A percentile compares a stretch with the other conserved stretches of the same genome.
phyloP scores from a whole-genome alignment of 2,329 filamentous ascomycete genomes.

The Magnaporthiopsis rhizophila region DNA sequence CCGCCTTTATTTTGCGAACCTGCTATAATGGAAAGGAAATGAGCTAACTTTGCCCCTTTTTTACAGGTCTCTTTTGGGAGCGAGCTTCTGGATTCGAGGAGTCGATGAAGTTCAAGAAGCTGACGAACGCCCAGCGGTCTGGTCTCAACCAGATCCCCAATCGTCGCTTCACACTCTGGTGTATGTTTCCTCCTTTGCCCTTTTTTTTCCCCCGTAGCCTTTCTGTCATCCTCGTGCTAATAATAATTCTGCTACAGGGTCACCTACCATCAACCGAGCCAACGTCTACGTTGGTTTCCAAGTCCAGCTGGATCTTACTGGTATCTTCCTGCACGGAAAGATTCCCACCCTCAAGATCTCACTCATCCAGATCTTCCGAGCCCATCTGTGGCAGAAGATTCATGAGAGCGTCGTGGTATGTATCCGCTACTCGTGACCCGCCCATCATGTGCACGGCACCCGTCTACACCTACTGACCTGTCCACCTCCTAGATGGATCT shows the following conservation, averaged over 20 bases:
- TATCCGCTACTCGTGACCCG: not conserved
- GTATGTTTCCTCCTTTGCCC: not conserved
- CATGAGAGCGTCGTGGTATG: slow-evolving; percentile 81
- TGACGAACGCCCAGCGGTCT: slow-evolving; percentile 93
- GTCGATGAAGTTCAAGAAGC: slow-evolving; percentile 95
- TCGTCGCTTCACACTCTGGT: slow-evolving; percentile 97
- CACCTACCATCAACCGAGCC: slow-evolving; percentile 76
- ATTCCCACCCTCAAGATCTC: slow-evolving; percentile 98
- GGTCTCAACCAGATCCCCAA: slow-evolving; percentile 99
- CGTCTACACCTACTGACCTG: not conserved
- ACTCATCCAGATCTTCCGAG: slow-evolving; percentile 97
- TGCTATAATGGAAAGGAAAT: not conserved
- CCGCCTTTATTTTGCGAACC: not conserved
- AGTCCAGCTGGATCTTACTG: slow-evolving; percentile 73
- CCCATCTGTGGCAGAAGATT: slow-evolving; percentile 99
- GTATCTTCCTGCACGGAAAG: slow-evolving; percentile 98
- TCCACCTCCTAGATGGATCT: slow-evolving; percentile 65
- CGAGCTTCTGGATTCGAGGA: slow-evolving; percentile 2
- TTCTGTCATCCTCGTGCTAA: not conserved
- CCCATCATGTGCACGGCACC: not conserved
- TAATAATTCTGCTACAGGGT: not conserved
- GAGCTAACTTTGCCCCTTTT: slow-evolving; percentile 4
- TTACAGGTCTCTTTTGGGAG: slow-evolving; percentile 55
- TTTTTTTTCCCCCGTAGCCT: not conserved
- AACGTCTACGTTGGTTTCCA: slow-evolving; percentile 99